Evolutionary conservation across 1,139 yeast genomes (phyloP).

Genomic region (Hyphopichia khmerensis): DNA sequence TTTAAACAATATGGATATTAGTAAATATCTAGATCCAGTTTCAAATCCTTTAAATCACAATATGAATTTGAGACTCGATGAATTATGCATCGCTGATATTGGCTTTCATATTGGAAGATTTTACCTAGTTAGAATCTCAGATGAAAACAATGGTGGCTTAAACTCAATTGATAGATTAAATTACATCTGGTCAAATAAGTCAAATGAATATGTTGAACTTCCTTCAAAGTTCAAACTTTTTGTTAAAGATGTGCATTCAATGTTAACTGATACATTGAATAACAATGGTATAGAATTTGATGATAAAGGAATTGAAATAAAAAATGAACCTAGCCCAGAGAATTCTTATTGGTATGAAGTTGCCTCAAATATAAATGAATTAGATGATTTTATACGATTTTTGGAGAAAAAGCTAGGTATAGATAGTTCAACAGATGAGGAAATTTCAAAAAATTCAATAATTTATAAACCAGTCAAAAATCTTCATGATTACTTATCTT

Average conservation of each 20-base stretch:
- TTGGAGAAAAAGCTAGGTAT: conserved; percentile 21
- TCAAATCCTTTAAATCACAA: conserved; percentile 42
- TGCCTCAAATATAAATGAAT: conserved; percentile 34
- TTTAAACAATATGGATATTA: conserved; percentile 19
- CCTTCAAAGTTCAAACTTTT: conserved; percentile 47
- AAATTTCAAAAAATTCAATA: conserved; percentile 20
- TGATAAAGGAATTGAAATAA: conserved; percentile 27
- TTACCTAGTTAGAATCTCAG: conserved; percentile 44
- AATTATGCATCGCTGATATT: conserved; percentile 45
- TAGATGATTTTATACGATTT: conserved; percentile 29
- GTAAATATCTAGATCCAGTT: conserved; percentile 41
- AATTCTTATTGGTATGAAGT: conserved; percentile 43
- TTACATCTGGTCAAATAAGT: conserved; percentile 17
- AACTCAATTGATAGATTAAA: conserved; percentile 35
- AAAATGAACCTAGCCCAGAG: conserved; percentile 1
- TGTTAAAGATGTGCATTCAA: conserved; percentile 47
- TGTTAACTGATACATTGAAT: conserved; percentile 28
- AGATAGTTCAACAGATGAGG: conserved; percentile 5
- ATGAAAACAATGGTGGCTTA: conserved; percentile 39
- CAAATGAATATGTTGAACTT: conserved; percentile 15
- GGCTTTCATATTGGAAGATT: conserved; percentile 49
- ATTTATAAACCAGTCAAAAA: conserved; percentile 23
- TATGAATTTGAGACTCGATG: conserved; percentile 38
- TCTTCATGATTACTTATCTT: conserved; percentile 2
- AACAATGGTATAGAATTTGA: conserved; percentile 38